Percentiles rank a stretch among this genome's conserved stretches.
These are phyloP conservation scores for Macrophomina pseudophaseolina DNA, from an alignment of 2,329 filamentous ascomycete genomes.

Conservation along the genomic window DNA sequence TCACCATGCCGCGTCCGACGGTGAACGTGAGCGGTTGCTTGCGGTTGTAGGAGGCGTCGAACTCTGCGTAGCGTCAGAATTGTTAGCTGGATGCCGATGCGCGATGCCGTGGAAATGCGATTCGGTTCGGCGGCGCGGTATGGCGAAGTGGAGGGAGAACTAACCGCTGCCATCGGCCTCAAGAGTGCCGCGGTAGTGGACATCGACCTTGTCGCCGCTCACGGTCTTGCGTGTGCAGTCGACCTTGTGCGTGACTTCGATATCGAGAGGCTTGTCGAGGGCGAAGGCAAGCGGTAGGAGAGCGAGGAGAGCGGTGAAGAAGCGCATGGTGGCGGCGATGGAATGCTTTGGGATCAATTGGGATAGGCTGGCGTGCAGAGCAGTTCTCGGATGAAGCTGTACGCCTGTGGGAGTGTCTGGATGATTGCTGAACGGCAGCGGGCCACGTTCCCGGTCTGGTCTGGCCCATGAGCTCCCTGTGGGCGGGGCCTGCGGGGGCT, in stretches of 20 bases:
- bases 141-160: background rate
- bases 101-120: background rate
- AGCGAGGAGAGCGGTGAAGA: slow-evolving; percentile 14
- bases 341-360: background rate
- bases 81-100: background rate
- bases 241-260: slow-evolving; percentile 50
- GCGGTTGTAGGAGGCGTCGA: slow-evolving; percentile 84
- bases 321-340: slow-evolving; percentile 20
- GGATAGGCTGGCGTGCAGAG: background rate
- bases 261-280: slow-evolving; percentile 37
- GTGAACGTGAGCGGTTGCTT: slow-evolving; percentile 77
- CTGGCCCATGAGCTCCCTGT: background rate
- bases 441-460: slow-evolving; percentile 11
- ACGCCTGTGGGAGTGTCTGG: background rate
- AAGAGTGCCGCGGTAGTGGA: slow-evolving; percentile 58
- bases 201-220: slow-evolving; percentile 52
- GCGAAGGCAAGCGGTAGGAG: slow-evolving; percentile 24
- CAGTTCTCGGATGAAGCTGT: background rate
- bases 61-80: slow-evolving; percentile 44
- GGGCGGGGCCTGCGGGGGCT: slow-evolving; percentile 6
- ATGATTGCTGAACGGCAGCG: background rate
- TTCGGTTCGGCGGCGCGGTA: background rate
- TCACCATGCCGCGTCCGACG: slow-evolving; percentile 81
- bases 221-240: slow-evolving; percentile 52
- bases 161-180: slow-evolving; percentile 61